Conservation (phyloP, 176 grass and related monocot genomes). For the Areca catechu region DNA sequence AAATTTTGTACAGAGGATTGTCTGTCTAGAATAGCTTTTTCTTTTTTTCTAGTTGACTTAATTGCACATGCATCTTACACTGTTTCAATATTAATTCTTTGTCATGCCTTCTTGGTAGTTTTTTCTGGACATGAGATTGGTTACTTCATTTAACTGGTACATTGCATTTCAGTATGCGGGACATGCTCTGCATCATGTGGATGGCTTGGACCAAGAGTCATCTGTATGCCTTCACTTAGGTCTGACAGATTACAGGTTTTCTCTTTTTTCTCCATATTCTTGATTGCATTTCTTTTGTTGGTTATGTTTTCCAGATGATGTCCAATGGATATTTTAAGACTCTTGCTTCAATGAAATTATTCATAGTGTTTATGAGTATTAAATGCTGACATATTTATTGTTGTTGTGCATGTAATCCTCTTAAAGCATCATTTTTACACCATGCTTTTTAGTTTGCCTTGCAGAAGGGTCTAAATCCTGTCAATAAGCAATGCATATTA, state of each 20-base stretch:
- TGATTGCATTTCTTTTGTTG: constrained; percentile 7
- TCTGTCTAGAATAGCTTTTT: too few relatives aligned
- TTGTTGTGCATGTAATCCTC: too few relatives aligned
- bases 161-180: constrained; percentile 65
- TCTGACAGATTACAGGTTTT: constrained; percentile 89
- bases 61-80: too few relatives aligned
- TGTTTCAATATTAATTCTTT: constrained; percentile 4
- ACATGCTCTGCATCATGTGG: constrained; percentile 30
- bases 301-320: not conserved
- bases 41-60: too few relatives aligned
- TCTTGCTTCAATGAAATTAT: not conserved
- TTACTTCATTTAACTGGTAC: constrained; percentile 1
- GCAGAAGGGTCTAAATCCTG: too few relatives aligned
- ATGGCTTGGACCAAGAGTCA: constrained; percentile 28
- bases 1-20: too few relatives aligned
- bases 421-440: too few relatives aligned
- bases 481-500: too few relatives aligned
- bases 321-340: not conserved
- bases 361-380: too few relatives aligned
- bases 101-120: not conserved
- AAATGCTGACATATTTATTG: too few relatives aligned
- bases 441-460: too few relatives aligned
- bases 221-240: constrained; percentile 66
- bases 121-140: not conserved
- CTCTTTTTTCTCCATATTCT: constrained; percentile 3